Base-by-base conservation (phyloP, 75 land plant species). In the Cunninghamia lanceolata region DNA sequence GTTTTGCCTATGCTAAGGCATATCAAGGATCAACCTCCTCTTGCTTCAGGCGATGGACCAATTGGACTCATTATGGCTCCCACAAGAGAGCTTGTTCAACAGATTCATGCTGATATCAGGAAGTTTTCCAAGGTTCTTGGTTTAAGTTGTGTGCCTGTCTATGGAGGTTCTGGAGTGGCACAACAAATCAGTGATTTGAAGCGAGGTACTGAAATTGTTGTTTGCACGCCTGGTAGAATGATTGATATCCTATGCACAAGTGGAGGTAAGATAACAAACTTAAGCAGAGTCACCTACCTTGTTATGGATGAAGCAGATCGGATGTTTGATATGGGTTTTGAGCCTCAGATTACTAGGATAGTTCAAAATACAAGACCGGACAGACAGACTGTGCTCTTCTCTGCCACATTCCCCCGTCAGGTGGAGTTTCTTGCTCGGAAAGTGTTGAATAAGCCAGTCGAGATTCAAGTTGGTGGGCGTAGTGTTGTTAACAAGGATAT, bases 241-340 rank as follows among this genome's bases (percentile, higher is more conserved):
- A 98, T 98, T 80, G 99, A 96, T 84, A 96, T 96, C 50, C 92
- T 96, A 53, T 98, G 99, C 86, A 98, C 99, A 3, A 98, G 99
- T 91, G 90, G 92, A 63, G 99, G 99, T 11, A 98, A 98, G 88
- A 98, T 96, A 42, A 94, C 96, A 32, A 98, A 98, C 86, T 89
- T 98, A 53, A 91, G 96, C 14, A 93, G 99, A 42, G 99, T 98
- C 10, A 94, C 97, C 9, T 98, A 94, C 80, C 86, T 98, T 42
- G 99, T 98, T 35, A 89, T 98, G 97, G 99, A 98, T 91, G 99
- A 98, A 91, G 99, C 99, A 59, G 97, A 98, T 90, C 86, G 99
- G 30, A 98, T 96, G 99, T 98, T 98, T 90, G 99, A 98, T 88
- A 98, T 98, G 99, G 99, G 99, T 36, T 98, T 98, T 86, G 99